Base-by-base conservation (phyloP, 345 rosid species). In the Eutrema yunnanense region DNA sequence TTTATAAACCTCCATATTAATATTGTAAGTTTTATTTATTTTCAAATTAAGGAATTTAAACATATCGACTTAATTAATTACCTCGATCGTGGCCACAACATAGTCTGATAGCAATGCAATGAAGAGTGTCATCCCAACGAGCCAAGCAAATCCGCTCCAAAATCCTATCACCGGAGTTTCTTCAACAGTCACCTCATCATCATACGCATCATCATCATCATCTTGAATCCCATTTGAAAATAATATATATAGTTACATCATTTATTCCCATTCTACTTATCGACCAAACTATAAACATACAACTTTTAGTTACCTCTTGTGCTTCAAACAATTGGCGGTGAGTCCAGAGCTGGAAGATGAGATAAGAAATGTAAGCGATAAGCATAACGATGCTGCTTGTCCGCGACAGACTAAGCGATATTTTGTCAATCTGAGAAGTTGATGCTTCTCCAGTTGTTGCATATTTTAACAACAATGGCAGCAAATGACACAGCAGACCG, bases 11-110 rank as follows among this genome's bases (percentile, higher is more conserved):
- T 6, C 22, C 56, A 9, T 67, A 32, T 41, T 22, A 22, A 4
- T 13, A 5, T 5, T 41, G 1, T 8, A 11, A 65, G 27, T 50
- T 11, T 4, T 19, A 16, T 2, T 6, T 41, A 12, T 40, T 36
- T 38, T 37, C 11, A 9, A 12, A 37, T n/a, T 8, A 27, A 2
- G 3, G n/a, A 6, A 0, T 27, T 58, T 4, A 52, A 6, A 46
- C 52, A 43, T 26, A 69, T 64, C n/a, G 2, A 64, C 32, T 27
- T 8, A 5, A 14, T 27, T n/a, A 27, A 4, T 43, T 73, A 87
- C 97, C 95, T 94, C 95, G 41, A 94, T 94, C 1, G 98, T 91
- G 66, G 74, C 81, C 40, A 91, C 98, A 29, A 88, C 89, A 72
- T 82, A 94, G 50, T 94, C 92, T 0, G 97, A 94, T 14, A 94